phyloP scores from a whole-genome alignment of 2,329 filamentous ascomycete species.

The Exophiala phaeomuriformis region DNA sequence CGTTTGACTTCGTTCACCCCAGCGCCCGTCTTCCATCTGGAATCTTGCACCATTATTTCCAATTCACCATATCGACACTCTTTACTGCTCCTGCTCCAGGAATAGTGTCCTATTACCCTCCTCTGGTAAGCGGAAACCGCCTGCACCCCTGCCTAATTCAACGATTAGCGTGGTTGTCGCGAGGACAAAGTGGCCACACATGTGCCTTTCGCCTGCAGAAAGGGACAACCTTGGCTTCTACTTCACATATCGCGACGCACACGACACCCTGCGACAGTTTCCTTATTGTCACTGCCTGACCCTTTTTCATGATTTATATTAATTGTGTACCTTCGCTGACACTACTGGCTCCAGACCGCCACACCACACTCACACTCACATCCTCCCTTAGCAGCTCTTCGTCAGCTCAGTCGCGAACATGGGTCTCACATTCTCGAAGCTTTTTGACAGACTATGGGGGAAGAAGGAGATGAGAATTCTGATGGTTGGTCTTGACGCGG shows the following conservation, averaged over 20 bases:
- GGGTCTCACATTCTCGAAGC: conserved; percentile 96
- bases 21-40: conserved; percentile 13
- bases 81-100: conserved; percentile 13
- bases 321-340: conserved; percentile 20
- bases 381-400: conserved; percentile 19
- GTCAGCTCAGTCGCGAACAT: conserved; percentile 54
- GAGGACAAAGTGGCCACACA: conserved; percentile 29
- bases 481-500: conserved; percentile 98
- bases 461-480: conserved; percentile 99
- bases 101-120: conserved; percentile 12
- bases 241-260: conserved; percentile 7
- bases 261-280: not conserved
- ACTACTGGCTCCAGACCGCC: conserved; percentile 30
- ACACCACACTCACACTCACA: conserved; percentile 36
- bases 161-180: conserved; percentile 1
- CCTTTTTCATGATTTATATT: not conserved
- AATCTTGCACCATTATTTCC: conserved; percentile 13
- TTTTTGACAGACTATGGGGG: conserved; percentile 93
- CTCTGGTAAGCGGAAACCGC: conserved; percentile 23
- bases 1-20: conserved; percentile 15
- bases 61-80: conserved; percentile 14
- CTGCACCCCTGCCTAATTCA: conserved; percentile 22
- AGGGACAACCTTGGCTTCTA: conserved; percentile 5
- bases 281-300: not conserved
- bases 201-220: conserved; percentile 11